Conservation (phyloP, 768 basidiomycete species). For the Gloeostereum incarnatum region DNA sequence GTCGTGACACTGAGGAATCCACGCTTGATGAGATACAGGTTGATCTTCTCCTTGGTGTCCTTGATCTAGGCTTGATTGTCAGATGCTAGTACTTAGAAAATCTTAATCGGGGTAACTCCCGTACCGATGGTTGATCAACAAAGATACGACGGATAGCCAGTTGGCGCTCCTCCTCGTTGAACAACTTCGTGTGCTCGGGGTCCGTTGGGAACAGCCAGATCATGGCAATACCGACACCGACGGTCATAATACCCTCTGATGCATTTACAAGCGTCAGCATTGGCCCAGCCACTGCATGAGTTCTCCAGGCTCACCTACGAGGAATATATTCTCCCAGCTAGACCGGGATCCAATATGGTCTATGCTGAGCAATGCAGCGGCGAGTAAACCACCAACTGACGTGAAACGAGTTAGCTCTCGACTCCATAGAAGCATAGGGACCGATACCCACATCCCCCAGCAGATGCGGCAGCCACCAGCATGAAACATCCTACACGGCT, state of each 20-base stretch:
- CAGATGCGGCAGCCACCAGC: constrained; percentile 3
- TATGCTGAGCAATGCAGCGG: constrained; percentile 4
- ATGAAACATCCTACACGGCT: constrained; percentile 6
- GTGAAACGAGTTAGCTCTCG: no score
- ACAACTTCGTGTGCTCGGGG: neutral
- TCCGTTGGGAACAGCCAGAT: constrained; percentile 3
- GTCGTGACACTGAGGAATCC: constrained; percentile 3
- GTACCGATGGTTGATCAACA: constrained; percentile 3
- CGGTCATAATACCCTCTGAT: no score
- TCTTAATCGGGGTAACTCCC: neutral
- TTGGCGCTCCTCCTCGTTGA: constrained; percentile 6
- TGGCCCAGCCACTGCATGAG: neutral
- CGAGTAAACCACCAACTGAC: constrained; percentile 4
- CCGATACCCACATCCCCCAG: constrained; percentile 2
- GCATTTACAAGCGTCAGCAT: no score
- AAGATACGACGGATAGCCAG: constrained; percentile 2
- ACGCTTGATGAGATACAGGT: constrained; percentile 2
- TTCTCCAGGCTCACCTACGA: neutral
- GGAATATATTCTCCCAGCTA: constrained; percentile 6
- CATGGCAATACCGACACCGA: neutral
- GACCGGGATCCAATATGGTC: constrained; percentile 3
- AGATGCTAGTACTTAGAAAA: neutral
- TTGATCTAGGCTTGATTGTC: constrained; percentile 4
- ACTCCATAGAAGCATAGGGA: no score
- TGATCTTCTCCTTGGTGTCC: constrained; percentile 5